Base-by-base conservation (phyloP, 495 filamentous ascomycete genomes). In the Neurospora intermedia region DNA sequence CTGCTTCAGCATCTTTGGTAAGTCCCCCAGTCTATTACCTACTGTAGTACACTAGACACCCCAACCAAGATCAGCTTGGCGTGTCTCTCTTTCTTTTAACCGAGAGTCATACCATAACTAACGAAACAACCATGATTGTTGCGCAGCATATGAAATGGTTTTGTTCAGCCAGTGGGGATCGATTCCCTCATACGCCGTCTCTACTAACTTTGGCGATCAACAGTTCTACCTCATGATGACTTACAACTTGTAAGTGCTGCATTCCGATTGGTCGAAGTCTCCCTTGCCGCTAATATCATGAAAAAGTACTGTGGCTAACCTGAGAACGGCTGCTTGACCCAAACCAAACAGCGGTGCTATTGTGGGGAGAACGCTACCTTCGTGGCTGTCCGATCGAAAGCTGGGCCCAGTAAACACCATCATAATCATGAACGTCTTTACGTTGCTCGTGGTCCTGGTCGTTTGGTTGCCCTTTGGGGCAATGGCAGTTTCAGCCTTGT, bases 131-230 rank as follows among this genome's bases (percentile, higher is more conserved):
- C 15, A 35, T 7, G 3, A 66, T 35, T 66, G 27, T 66, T 62
- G 18, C 20, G 38, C 18, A 79, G 79, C 76, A 8, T 77, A 73
- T 71, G 80, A 81, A 66, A 73, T 80, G 6, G 74, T 78, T 2
- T 74, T 81, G 40, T 78, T 78, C 74, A 77, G 76, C 72, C 77
- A 79, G 73, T 81, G 78, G 77, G 80, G 78, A 27, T 78, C 78
- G 20, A 75, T 80, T 59, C 80, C 77, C 2, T 73, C 73, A 38
- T 80, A 78, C 72, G 80, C 78, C 71, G 78, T 78, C 11, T 46
- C 69, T 2, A 72, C 70, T 38, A 73, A 73, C 43, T 70, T 77
- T 41, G 78, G 74, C 6, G 59, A 74, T 48, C 71, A 76, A n/a
- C 76, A 80, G 73, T 76, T 76, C 70, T 76, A 78, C 27, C 75